phyloP scores from a whole-genome alignment of 1,284 basidiomycete genomes.

The Polyporus tsugae region DNA sequence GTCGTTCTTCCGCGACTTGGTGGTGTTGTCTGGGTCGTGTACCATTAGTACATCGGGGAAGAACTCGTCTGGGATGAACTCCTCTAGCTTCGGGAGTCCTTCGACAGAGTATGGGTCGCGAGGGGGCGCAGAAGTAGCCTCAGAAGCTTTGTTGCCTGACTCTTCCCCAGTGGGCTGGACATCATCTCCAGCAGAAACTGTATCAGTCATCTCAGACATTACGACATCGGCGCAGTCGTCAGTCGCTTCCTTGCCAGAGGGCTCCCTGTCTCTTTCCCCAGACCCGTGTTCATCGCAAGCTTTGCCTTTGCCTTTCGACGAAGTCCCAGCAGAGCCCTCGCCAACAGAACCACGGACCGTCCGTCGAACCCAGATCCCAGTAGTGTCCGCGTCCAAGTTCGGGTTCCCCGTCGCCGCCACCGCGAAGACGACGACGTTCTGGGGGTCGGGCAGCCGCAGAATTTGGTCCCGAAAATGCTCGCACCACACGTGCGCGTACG shows the following conservation, averaged over 20 bases:
- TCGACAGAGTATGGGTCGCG: slow-evolving; percentile 15
- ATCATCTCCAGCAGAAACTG: neutral
- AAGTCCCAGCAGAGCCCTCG: neutral
- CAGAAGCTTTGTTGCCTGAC: neutral
- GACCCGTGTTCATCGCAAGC: neutral
- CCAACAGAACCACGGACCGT: neutral
- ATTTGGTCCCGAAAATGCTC: slow-evolving; percentile 22
- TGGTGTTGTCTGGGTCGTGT: slow-evolving; percentile 36
- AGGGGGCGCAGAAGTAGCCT: neutral
- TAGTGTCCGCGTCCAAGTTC: slow-evolving; percentile 9
- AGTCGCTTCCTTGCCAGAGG: neutral
- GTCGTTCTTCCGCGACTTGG: slow-evolving; percentile 1
- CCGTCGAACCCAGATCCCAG: neutral
- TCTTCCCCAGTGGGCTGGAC: neutral
- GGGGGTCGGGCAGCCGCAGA: neutral
- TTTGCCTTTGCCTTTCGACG: neutral
- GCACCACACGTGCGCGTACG: slow-evolving; percentile 27
- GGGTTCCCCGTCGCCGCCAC: slow-evolving; percentile 1
- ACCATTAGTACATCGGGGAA: slow-evolving; percentile 46
- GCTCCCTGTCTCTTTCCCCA: neutral
- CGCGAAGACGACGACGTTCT: neutral
- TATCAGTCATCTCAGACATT: neutral
- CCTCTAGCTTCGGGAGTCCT: slow-evolving; percentile 41
- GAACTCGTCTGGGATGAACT: slow-evolving; percentile 42
- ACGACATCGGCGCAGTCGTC: neutral